Evolutionary conservation across 805 yeast species (phyloP).

Genomic region (Priceomyces fermenticarens): DNA sequence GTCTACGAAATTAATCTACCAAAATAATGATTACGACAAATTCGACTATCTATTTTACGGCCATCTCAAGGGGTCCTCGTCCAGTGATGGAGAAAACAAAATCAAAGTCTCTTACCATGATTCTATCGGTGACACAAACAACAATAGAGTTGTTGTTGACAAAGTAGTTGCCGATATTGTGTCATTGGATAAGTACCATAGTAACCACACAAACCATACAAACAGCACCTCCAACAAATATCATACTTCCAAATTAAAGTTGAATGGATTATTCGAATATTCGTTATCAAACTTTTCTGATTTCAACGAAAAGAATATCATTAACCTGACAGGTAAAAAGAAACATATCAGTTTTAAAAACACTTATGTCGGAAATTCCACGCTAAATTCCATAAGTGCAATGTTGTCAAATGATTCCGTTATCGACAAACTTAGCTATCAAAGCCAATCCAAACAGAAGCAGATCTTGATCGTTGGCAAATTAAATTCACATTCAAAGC

Average conservation of each 20-base stretch:
- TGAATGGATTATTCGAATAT: constrained; percentile 85
- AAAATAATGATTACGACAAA: constrained; percentile 75
- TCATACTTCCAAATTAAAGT: constrained; percentile 23
- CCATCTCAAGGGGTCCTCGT: constrained; percentile 47
- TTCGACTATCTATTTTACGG: constrained; percentile 80
- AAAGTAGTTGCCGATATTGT: constrained; percentile 51
- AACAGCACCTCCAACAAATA: constrained; percentile 17
- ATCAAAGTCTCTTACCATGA: constrained; percentile 26
- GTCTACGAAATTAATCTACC: constrained; percentile 54
- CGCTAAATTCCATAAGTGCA: constrained; percentile 35
- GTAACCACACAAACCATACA: constrained; percentile 15
- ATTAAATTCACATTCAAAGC: constrained; percentile 35
- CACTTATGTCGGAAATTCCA: constrained; percentile 39
- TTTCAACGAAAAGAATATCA: constrained; percentile 28
- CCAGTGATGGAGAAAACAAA: constrained; percentile 22
- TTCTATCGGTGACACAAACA: constrained; percentile 13
- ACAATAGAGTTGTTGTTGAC: constrained; percentile 67
- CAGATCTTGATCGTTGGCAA: constrained; percentile 47
- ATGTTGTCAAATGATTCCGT: constrained; percentile 26
- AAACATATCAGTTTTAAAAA: constrained; percentile 28
- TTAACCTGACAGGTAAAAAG: constrained; percentile 12
- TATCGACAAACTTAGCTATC: constrained; percentile 28
- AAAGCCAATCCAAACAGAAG: constrained; percentile 23
- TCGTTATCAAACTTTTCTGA: constrained; percentile 60
- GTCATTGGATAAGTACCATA: constrained; percentile 41